A percentile compares a stretch with the other conserved stretches of the same genome.
Evolutionary conservation across 148 eudicot genomes (phyloP).

Genomic region (Rhododendron kiyosumense): DNA sequence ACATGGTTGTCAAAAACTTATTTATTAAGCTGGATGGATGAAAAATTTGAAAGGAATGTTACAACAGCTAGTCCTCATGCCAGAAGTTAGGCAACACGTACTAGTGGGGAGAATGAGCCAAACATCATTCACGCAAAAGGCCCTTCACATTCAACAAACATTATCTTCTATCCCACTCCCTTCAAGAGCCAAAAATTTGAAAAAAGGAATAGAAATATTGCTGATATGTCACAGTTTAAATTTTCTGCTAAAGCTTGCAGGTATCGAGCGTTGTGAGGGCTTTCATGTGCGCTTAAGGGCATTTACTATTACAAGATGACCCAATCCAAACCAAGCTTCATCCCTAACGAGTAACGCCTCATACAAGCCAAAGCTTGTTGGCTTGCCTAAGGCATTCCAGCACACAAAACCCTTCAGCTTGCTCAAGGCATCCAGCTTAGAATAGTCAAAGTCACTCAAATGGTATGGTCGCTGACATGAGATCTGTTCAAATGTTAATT

Average conservation of each 20-base stretch:
- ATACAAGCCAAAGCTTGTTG: background rate
- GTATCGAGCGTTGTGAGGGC: background rate
- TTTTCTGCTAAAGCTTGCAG: background rate
- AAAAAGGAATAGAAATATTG: background rate
- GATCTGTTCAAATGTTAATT: background rate
- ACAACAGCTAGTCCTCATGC: background rate
- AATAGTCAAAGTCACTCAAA: background rate
- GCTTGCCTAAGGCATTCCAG: background rate
- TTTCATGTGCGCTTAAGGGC: background rate
- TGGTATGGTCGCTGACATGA: background rate
- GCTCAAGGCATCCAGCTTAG: background rate
- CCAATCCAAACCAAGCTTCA: background rate
- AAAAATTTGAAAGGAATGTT: background rate
- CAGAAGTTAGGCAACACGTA: background rate
- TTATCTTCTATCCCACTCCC: background rate
- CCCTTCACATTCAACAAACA: background rate
- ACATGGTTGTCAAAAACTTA: background rate
- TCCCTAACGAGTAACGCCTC: background rate
- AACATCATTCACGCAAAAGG: background rate
- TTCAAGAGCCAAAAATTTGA: background rate
- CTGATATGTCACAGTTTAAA: background rate
- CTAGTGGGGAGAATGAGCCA: background rate
- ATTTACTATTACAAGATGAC: background rate
- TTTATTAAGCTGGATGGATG: background rate
- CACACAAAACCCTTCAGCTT: background rate